A percentile compares a stretch with the other conserved stretches of the same genome.
phyloP scores from a whole-genome alignment of 2,329 filamentous ascomycete species.

The Colletotrichum lindemuthianum region DNA sequence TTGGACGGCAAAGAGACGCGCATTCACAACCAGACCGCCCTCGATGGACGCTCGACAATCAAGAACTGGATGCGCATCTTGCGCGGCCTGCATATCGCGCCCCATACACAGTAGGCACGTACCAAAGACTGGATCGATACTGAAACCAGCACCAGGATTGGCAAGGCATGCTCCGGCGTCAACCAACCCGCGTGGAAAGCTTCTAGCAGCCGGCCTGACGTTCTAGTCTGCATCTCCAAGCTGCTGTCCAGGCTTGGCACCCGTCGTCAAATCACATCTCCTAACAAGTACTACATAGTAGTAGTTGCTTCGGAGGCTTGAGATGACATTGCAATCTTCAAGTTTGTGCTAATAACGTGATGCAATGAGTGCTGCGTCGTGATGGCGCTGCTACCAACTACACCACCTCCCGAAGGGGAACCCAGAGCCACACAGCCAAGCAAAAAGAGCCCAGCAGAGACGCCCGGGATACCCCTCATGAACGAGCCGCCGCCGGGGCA shows the following conservation, averaged over 20 bases:
- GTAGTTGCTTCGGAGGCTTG: no score
- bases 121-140: background rate
- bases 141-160: slow-evolving; percentile 1
- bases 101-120: background rate
- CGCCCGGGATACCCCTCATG: slow-evolving; percentile 13
- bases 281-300: background rate
- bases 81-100: slow-evolving; percentile 16
- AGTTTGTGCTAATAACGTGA: no score
- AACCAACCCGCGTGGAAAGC: slow-evolving; percentile 9
- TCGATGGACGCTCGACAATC: slow-evolving; percentile 9
- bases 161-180: slow-evolving; percentile 12
- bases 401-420: background rate
- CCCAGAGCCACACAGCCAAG: background rate
- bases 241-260: slow-evolving; percentile 16
- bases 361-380: no score
- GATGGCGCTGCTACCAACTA: no score
- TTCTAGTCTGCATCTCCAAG: slow-evolving; percentile 19
- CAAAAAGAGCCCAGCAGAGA: slow-evolving; percentile 5
- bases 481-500: slow-evolving; percentile 1
- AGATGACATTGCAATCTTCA: no score
- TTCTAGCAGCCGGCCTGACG: slow-evolving; percentile 19
- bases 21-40: slow-evolving; percentile 18
- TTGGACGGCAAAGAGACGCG: slow-evolving; percentile 11
- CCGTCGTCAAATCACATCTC: background rate
- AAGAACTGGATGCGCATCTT: slow-evolving; percentile 6